Base-by-base conservation (phyloP, 2,329 filamentous ascomycete species). In the Rosellinia necatrix region DNA sequence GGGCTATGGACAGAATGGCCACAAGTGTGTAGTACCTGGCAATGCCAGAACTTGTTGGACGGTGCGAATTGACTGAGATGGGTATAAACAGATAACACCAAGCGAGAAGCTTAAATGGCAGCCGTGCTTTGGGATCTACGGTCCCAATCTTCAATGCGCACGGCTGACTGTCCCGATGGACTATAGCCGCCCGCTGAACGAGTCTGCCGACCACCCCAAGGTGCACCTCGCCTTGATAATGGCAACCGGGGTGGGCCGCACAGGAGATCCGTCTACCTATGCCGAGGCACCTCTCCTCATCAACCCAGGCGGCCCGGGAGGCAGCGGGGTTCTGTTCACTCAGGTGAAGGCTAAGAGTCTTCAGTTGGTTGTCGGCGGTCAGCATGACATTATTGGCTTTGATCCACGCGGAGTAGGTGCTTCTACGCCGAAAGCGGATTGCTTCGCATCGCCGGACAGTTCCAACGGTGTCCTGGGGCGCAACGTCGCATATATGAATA, bases 301-400 rank as follows among this genome's bases (percentile, higher is more conserved):
- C 43, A 79, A 80, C 56, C 77, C 77, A 10, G 78, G 78, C 25
- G 78, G 78, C 0, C 78, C 78, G 1, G 77, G 78, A 15, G 77
- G 76, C 0, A 72, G 72, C 19, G 78, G 77, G 4, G 70, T 71
- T 0, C 1, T 42, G 0, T 64, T 76, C 15, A 64, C 66, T 4
- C 51, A 72, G 0, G 13, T 6, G 7, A 25, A 55, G 6, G 76
- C 70, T 15, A 15, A 30, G 2, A 34, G 49, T 4, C 51, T 79
- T 1, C 76, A 76, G 32, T 47, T 58, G 1, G 60, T 75, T 17
- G 64, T 78, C 13, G 77, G 76, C 30, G 47, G 56, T 1, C 71
- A 76, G 35, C 71, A 74, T 58, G 75, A 79, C 56, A 64, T 81
- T 17, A 71, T 81, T 43, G 75, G 77, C 1, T 81, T 80, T 49